Evolutionary conservation across 2,329 filamentous ascomycete species (phyloP).

Genomic region (Fonsecaea monophora): DNA sequence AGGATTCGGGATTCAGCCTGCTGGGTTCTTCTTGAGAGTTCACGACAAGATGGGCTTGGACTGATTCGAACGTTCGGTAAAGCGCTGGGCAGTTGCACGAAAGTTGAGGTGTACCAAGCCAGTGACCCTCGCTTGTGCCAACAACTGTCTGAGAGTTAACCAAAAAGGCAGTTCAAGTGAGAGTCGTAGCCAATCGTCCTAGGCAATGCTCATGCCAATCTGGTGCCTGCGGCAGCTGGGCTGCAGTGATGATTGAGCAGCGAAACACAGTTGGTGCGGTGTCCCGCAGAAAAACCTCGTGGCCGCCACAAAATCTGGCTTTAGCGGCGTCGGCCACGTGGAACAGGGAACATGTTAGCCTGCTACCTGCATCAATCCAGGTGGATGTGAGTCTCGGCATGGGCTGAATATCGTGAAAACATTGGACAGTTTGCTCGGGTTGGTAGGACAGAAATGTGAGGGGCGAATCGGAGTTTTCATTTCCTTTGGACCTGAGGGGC

Average conservation of each 20-base stretch:
- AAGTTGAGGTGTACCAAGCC: neutral
- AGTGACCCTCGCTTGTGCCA: neutral
- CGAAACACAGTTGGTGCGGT: neutral
- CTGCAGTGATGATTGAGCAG: constrained; percentile 1
- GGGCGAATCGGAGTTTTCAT: constrained; percentile 5
- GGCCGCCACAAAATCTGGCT: constrained; percentile 19
- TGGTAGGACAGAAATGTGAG: neutral
- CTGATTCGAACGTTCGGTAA: neutral
- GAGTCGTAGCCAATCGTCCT: neutral
- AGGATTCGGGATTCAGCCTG: neutral
- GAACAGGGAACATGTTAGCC: constrained; percentile 8
- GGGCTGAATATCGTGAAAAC: neutral
- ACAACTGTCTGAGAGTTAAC: neutral
- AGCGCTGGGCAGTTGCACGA: neutral
- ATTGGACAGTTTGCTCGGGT: neutral
- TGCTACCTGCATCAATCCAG: neutral
- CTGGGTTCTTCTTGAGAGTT: neutral
- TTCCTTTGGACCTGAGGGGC: neutral
- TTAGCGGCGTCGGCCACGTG: constrained; percentile 14
- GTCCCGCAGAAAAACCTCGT: constrained; percentile 16
- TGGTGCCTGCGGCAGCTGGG: neutral
- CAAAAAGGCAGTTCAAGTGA: constrained; percentile 3
- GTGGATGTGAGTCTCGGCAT: neutral
- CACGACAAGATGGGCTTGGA: neutral
- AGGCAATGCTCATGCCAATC: neutral